A percentile compares a stretch with the other conserved stretches of the same genome.
Conservation (phyloP, 371 early-diverging fungal species). For the Mortierella sp. region DNA sequence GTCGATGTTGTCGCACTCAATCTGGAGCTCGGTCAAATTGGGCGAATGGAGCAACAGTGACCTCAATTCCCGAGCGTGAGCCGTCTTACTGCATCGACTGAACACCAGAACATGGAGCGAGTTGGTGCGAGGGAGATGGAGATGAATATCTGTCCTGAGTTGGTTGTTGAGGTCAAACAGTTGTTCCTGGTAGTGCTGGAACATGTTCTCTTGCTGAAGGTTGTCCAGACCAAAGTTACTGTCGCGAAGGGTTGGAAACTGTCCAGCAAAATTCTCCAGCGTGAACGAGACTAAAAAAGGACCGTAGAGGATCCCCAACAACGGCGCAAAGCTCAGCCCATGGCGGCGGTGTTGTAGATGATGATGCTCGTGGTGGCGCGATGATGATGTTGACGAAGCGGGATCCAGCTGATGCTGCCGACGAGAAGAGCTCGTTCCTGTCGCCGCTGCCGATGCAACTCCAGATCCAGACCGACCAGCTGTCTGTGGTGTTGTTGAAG, state of each 20-base stretch:
- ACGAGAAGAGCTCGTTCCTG: neutral
- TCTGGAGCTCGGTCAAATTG: constrained; percentile 25
- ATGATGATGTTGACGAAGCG: neutral
- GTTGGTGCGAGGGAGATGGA: constrained; percentile 13
- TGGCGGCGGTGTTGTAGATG: neutral
- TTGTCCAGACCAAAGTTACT: neutral
- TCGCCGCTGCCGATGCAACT: neutral
- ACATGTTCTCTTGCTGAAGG: neutral
- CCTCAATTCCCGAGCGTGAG: neutral
- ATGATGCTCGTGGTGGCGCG: constrained; percentile 4
- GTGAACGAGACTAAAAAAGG: constrained; percentile 26
- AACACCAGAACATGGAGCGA: constrained; percentile 18
- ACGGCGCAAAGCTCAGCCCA: constrained; percentile 24
- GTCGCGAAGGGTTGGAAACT: constrained; percentile 4
- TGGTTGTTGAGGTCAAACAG: neutral
- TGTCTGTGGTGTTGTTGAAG: neutral
- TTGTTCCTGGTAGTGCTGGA: neutral
- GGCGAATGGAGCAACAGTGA: constrained; percentile 21
- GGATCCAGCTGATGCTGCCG: neutral
- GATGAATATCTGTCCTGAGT: neutral
- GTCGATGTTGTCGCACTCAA: constrained; percentile 35
- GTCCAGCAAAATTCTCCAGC: constrained; percentile 32
- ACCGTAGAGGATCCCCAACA: constrained; percentile 30
- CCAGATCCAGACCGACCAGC: neutral
- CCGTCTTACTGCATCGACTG: constrained; percentile 17